Evolutionary conservation across 345 rosid species (phyloP).

Genomic region (Eucalyptus albens): DNA sequence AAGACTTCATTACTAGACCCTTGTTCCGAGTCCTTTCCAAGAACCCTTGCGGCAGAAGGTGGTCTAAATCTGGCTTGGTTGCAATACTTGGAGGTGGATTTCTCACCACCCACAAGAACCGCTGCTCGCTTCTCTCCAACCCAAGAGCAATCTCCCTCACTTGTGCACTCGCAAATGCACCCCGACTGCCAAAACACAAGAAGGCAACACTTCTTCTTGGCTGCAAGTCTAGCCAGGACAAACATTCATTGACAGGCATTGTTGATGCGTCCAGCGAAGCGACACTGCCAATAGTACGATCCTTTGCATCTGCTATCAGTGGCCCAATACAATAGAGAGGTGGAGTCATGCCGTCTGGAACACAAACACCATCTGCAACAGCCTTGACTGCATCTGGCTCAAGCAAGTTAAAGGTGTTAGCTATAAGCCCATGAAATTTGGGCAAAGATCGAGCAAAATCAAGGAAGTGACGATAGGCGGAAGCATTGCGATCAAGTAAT

Average conservation of each 20-base stretch:
- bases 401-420: slow-evolving; percentile 12
- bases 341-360: background rate
- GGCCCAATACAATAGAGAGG: slow-evolving; percentile 16
- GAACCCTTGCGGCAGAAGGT: slow-evolving; percentile 9
- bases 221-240: slow-evolving; percentile 7
- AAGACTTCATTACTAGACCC: slow-evolving; percentile 9
- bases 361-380: background rate
- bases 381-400: slow-evolving; percentile 11
- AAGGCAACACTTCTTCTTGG: slow-evolving; percentile 8
- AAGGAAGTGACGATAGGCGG: background rate
- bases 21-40: slow-evolving; percentile 6
- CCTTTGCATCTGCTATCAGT: background rate
- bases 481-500: slow-evolving; percentile 1
- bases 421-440: background rate
- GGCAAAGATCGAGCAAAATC: background rate
- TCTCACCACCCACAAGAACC: slow-evolving; percentile 10
- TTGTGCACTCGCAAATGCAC: background rate
- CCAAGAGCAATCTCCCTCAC: slow-evolving; percentile 1
- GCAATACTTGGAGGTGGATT: background rate
- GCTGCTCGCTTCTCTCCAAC: background rate
- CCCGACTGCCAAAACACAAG: slow-evolving; percentile 4
- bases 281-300: background rate
- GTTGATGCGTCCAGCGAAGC: background rate
- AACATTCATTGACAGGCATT: background rate
- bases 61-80: background rate